These are phyloP conservation scores for Brassica carinata DNA, from an alignment of 345 rosid genomes.

Conservation along the genomic window DNA sequence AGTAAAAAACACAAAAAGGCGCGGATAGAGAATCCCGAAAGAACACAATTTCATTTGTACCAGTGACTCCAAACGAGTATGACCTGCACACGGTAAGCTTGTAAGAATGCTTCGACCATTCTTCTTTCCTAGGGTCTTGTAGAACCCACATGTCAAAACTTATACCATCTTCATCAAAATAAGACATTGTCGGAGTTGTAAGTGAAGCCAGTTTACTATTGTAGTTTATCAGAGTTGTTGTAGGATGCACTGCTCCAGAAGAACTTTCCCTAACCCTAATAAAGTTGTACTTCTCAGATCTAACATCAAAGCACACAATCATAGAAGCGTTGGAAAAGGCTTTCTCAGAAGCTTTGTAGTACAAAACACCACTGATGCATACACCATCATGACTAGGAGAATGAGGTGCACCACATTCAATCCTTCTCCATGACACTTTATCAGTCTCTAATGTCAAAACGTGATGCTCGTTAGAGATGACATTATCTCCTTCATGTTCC, in stretches of 20 bases:
- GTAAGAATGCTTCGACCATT: background rate
- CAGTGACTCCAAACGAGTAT: background rate
- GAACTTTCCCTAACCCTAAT: background rate
- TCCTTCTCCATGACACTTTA: background rate
- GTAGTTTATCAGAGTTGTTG: background rate
- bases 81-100: background rate
- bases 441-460: background rate
- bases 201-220: background rate
- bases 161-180: background rate
- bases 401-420: background rate
- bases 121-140: background rate
- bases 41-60: background rate
- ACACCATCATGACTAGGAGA: background rate
- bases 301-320: background rate
- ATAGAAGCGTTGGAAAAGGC: background rate
- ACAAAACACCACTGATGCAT: conserved; percentile 4
- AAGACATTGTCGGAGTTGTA: background rate
- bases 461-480: background rate
- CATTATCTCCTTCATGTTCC: background rate
- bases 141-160: background rate
- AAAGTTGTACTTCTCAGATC: background rate
- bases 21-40: background rate
- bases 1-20: background rate
- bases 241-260: background rate
- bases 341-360: background rate